A percentile compares a stretch with the other conserved stretches of the same genome.
Conservation (phyloP, 768 basidiomycete genomes). For the Lactarius vividus region DNA sequence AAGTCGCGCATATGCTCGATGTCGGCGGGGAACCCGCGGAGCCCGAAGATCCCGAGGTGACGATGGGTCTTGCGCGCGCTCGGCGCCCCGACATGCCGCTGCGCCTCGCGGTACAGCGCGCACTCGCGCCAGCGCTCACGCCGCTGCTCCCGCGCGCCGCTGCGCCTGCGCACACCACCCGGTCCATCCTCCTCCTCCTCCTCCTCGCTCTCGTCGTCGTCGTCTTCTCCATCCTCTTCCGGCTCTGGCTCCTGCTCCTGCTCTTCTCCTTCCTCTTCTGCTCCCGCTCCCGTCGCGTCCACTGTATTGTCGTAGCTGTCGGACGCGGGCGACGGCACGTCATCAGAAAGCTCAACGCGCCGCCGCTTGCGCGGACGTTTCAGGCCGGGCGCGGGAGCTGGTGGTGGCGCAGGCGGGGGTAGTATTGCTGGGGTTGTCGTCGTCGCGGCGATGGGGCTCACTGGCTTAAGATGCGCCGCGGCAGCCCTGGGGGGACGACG, state of each 20-base stretch:
- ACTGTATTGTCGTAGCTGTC: conserved; percentile 21
- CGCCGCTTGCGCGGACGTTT: conserved; percentile 17
- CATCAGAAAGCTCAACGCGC: conserved; percentile 20
- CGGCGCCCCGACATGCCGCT: conserved; percentile 45
- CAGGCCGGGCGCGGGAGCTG: not conserved
- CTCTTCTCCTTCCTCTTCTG: conserved; percentile 2
- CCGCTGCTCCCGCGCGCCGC: not conserved
- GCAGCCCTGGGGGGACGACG: conserved; percentile 13
- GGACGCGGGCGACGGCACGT: conserved; percentile 24
- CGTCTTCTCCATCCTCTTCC: conserved; percentile 5
- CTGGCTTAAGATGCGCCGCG: conserved; percentile 14
- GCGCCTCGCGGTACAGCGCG: conserved; percentile 47
- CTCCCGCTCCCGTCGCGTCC: not conserved
- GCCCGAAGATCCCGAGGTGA: conserved; percentile 58
- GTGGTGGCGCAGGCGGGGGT: not conserved
- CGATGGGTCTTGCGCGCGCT: conserved; percentile 50
- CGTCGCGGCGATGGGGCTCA: not conserved
- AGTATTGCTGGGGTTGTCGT: not conserved
- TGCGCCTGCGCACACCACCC: not conserved
- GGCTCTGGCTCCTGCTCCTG: conserved; percentile 13
- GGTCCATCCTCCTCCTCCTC: not conserved
- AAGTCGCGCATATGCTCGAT: conserved; percentile 52
- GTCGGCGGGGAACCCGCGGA: conserved; percentile 46
- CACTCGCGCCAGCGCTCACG: conserved; percentile 17
- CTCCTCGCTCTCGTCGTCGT: conserved; percentile 7